A percentile compares a stretch with the other conserved stretches of the same genome.
These are phyloP conservation scores for Calcarisporium arbuscula DNA, from an alignment of 2,329 filamentous ascomycete genomes.

Conservation along the genomic window DNA sequence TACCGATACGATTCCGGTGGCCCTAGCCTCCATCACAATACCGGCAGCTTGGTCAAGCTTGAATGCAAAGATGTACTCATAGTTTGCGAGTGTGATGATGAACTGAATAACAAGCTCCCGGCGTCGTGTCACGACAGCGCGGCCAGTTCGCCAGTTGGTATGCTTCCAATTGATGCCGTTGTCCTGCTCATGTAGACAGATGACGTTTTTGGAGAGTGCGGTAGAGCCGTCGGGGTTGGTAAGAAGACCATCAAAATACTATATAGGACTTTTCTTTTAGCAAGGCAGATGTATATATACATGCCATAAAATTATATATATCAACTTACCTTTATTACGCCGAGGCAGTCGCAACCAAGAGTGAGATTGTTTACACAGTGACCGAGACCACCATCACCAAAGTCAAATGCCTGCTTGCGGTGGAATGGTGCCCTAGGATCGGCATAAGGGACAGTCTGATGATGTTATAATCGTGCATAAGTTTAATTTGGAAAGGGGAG, in stretches of 20 bases:
- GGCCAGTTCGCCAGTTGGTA: slow-evolving; percentile 50
- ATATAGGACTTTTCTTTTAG: no score
- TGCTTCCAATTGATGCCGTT: slow-evolving; percentile 58
- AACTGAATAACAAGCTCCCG: slow-evolving; percentile 54
- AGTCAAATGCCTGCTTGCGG: slow-evolving; percentile 65
- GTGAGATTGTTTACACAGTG: slow-evolving; percentile 59
- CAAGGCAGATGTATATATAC: no score
- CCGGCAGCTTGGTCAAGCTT: slow-evolving; percentile 47
- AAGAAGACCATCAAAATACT: slow-evolving; percentile 28
- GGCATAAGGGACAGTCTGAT: slow-evolving; percentile 4
- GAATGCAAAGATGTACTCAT: slow-evolving; percentile 45
- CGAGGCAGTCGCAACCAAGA: slow-evolving; percentile 60
- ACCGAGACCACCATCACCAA: slow-evolving; percentile 61
- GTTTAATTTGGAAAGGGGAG: no score
- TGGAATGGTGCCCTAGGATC: slow-evolving; percentile 46
- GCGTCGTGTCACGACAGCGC: slow-evolving; percentile 47
- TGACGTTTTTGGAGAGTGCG: slow-evolving; percentile 24
- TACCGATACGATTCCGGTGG: slow-evolving; percentile 37
- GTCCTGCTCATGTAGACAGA: slow-evolving; percentile 30
- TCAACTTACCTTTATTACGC: no score
- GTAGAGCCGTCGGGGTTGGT: slow-evolving; percentile 24
- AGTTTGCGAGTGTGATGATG: slow-evolving; percentile 58
- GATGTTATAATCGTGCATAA: no score
- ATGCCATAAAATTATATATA: no score
- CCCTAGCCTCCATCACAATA: slow-evolving; percentile 25